phyloP scores from a whole-genome alignment of 129 eudicot species.

The Escallonia rubra region DNA sequence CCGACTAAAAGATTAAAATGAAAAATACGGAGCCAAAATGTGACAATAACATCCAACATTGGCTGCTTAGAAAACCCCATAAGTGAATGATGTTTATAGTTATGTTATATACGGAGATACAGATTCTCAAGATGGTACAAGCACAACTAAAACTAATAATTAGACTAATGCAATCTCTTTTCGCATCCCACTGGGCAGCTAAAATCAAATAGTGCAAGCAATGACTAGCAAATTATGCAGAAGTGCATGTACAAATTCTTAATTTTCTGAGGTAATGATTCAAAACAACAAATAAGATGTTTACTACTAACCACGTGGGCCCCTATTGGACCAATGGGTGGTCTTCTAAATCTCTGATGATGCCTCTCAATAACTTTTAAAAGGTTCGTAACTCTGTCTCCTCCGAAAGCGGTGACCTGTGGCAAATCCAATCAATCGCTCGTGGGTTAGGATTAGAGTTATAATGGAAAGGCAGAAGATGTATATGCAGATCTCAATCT shows the following conservation, averaged over 20 bases:
- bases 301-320: constrained; percentile 71
- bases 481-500: not conserved
- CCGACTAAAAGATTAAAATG: too few relatives aligned
- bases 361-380: constrained; percentile 73
- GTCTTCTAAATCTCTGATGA: constrained; percentile 52
- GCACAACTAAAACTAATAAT: too few relatives aligned
- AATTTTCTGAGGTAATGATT: not conserved
- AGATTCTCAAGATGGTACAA: too few relatives aligned
- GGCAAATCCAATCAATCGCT: not conserved
- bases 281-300: not conserved
- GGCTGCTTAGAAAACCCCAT: too few relatives aligned
- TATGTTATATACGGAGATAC: too few relatives aligned
- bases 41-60: too few relatives aligned
- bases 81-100: too few relatives aligned
- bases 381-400: constrained; percentile 59
- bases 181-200: not conserved
- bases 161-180: too few relatives aligned
- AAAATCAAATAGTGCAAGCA: not conserved
- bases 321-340: constrained; percentile 97
- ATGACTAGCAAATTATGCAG: not conserved
- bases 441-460: not conserved
- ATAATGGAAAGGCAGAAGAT: too few relatives aligned
- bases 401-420: constrained; percentile 96
- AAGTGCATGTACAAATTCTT: constrained; percentile 6
- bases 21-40: too few relatives aligned